A percentile compares a stretch with the other conserved stretches of the same genome.
These are phyloP conservation scores for Athelia psychrophila DNA, from an alignment of 1,284 basidiomycete genomes.

Conservation along the genomic window DNA sequence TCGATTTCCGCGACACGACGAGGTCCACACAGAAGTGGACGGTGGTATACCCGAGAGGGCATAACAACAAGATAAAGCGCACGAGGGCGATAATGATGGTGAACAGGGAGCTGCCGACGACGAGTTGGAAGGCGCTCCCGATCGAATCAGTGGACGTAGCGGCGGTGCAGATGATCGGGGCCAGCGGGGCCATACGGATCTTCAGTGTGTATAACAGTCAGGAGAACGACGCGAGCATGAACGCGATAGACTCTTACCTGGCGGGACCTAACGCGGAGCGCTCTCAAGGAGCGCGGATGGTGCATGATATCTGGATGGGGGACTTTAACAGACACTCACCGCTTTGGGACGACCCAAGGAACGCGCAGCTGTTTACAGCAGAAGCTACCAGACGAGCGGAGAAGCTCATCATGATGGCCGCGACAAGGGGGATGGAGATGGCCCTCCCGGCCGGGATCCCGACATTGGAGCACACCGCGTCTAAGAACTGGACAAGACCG, in stretches of 20 bases:
- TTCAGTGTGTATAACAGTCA: constrained; percentile 30
- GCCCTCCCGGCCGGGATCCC: constrained; percentile 23
- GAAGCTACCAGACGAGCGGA: constrained; percentile 14
- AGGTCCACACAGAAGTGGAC: constrained; percentile 15
- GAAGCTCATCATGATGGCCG: constrained; percentile 14
- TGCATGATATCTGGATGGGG: constrained; percentile 22
- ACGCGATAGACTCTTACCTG: constrained; percentile 6
- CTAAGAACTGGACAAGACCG: constrained; percentile 22
- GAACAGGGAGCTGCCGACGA: constrained; percentile 18
- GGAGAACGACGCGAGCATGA: constrained; percentile 11
- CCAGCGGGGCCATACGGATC: constrained; percentile 7
- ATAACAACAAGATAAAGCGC: constrained; percentile 1
- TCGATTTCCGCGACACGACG: constrained; percentile 14
- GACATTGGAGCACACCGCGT: constrained; percentile 19
- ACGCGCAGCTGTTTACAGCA: constrained; percentile 22
- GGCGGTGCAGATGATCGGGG: constrained; percentile 11
- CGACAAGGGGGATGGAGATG: constrained; percentile 15
- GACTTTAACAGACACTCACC: constrained; percentile 37
- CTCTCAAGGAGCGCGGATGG: not conserved
- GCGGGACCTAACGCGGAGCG: not conserved
- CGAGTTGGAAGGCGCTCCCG: constrained; percentile 15
- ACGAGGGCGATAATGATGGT: constrained; percentile 23
- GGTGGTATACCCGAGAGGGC: constrained; percentile 18
- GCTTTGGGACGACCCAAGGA: constrained; percentile 23
- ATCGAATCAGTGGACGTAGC: constrained; percentile 20